A percentile compares a stretch with the other conserved stretches of the same genome.
phyloP scores from a whole-genome alignment of 257 asterid genomes.

The Rhazya stricta region DNA sequence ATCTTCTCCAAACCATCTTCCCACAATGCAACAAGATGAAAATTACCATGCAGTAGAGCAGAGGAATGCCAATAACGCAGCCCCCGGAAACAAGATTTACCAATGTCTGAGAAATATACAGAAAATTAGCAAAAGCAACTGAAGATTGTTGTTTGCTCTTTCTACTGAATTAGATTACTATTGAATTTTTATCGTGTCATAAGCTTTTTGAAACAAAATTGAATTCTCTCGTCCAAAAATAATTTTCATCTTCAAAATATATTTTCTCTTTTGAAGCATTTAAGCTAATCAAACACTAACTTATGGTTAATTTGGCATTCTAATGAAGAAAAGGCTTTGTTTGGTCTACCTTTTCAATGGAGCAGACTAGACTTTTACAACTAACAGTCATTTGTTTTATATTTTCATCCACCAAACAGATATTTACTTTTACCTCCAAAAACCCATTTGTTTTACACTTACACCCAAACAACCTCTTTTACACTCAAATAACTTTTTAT shows the following conservation, averaged over 20 bases:
- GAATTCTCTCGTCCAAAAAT: not conserved
- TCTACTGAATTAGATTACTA: not conserved
- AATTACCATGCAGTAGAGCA: slow-evolving; percentile 51
- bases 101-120: slow-evolving; percentile 52
- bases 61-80: slow-evolving; percentile 76
- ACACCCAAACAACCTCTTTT: too few relatives aligned
- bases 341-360: too few relatives aligned
- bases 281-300: not conserved
- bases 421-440: too few relatives aligned
- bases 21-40: slow-evolving; percentile 61
- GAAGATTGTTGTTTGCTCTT: not conserved
- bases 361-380: too few relatives aligned
- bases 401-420: too few relatives aligned
- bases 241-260: not conserved
- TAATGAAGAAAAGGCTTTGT: too few relatives aligned
- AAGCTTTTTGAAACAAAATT: not conserved
- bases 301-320: not conserved
- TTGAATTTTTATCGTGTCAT: not conserved
- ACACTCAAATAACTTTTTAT: too few relatives aligned
- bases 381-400: too few relatives aligned
- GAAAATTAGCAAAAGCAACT: slow-evolving; percentile 17
- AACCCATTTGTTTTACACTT: too few relatives aligned
- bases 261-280: not conserved
- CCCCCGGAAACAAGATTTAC: slow-evolving; percentile 77
- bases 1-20: slow-evolving; percentile 62